A percentile compares a stretch with the other conserved stretches of the same genome.
Conservation (phyloP, 306 rosid species). For the Vigna angularis region DNA sequence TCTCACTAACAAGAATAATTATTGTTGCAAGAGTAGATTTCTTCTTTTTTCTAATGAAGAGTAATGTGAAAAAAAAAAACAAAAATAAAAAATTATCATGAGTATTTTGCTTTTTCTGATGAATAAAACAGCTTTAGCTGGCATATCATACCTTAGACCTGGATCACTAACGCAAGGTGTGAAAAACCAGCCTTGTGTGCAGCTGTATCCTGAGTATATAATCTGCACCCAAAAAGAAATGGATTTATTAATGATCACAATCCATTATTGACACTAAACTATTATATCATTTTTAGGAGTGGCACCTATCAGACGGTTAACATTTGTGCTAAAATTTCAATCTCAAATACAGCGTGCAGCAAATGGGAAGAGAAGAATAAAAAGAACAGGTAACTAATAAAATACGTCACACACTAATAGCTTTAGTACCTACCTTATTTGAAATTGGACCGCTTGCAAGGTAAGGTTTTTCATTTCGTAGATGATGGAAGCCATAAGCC, state of each 20-base stretch:
- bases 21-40: background rate
- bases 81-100: slow-evolving; percentile 13
- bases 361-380: background rate
- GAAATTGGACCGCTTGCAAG: slow-evolving; percentile 94
- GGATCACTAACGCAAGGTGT: slow-evolving; percentile 92
- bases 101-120: slow-evolving; percentile 1
- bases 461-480: slow-evolving; percentile 89
- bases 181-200: slow-evolving; percentile 98
- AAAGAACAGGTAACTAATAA: background rate
- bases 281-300: background rate
- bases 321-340: slow-evolving; percentile 11
- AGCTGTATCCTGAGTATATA: slow-evolving; percentile 87
- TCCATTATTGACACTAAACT: slow-evolving; percentile 15
- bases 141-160: slow-evolving; percentile 74
- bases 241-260: background rate
- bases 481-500: slow-evolving; percentile 95
- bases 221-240: slow-evolving; percentile 53
- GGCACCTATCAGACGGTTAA: slow-evolving; percentile 22
- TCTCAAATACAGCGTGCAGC: background rate
- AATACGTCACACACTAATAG: slow-evolving; percentile 19
- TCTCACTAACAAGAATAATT: slow-evolving; percentile 25
- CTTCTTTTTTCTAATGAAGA: slow-evolving; percentile 1
- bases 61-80: slow-evolving; percentile 21
- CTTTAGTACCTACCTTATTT: slow-evolving; percentile 84
- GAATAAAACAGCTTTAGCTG: slow-evolving; percentile 35